Evolutionary conservation across 2,329 filamentous ascomycete species (phyloP).

Genomic region (Alternaria sp.): DNA sequence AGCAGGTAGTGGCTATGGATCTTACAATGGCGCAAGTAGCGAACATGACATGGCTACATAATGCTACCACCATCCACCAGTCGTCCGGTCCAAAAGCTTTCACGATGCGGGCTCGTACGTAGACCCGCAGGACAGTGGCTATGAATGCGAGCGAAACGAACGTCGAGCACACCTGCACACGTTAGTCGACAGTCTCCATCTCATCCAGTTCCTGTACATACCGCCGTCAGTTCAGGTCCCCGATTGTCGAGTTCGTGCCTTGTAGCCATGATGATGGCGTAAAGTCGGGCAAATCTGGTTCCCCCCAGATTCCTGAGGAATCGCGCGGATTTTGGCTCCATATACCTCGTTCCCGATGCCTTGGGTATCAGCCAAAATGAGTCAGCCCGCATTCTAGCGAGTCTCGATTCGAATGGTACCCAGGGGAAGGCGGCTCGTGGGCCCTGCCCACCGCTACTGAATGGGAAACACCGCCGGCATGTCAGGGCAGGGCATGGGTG

Average conservation of each 20-base stretch:
- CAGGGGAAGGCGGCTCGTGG: conserved; percentile 19
- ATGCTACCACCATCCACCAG: conserved; percentile 43
- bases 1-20: neutral
- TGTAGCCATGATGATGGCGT: conserved; percentile 31
- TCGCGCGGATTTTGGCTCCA: conserved; percentile 22
- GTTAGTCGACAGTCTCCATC: conserved; percentile 13
- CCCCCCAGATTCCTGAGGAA: conserved; percentile 20
- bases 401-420: conserved; percentile 13
- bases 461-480: conserved; percentile 11
- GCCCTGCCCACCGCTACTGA: conserved; percentile 4
- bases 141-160: conserved; percentile 54
- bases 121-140: conserved; percentile 51
- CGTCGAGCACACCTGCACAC: conserved; percentile 39
- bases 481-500: conserved; percentile 2
- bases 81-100: conserved; percentile 51
- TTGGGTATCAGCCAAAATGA: conserved; percentile 12
- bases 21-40: conserved; percentile 38
- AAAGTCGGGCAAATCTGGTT: conserved; percentile 22
- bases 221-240: conserved; percentile 43
- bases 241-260: conserved; percentile 28
- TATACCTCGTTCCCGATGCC: conserved; percentile 21
- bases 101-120: conserved; percentile 53
- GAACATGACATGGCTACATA: conserved; percentile 42
- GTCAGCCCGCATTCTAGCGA: conserved; percentile 16
- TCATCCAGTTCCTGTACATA: conserved; percentile 24